Evolutionary conservation across 805 yeast species (phyloP), one percentile per base, ranked within the genome.

Genomic region (Starmerella stigmatis): DNA sequence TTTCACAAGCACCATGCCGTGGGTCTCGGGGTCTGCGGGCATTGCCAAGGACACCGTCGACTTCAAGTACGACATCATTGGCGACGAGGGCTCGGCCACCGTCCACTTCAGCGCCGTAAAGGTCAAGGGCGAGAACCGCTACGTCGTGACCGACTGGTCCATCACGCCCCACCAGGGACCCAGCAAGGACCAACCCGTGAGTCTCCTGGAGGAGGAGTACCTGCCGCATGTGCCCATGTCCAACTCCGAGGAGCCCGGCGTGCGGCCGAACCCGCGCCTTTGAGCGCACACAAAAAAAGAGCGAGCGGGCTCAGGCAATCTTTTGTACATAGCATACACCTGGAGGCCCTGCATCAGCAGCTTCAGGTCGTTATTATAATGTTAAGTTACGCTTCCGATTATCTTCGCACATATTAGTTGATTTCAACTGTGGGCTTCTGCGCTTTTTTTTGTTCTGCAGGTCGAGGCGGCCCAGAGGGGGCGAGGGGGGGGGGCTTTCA

Each of bases 21-120:
- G 96, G 96, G 78, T 89, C 48, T 66, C 71, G 46, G 98, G 98
- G 11, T 75, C 77, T 36, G 67, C 92, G 52, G 86, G 88, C 55
- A 85, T 92, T 23, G 86, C 85, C 49, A 72, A 76, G 50, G 96
- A 96, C 21, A 68, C 73, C 16, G 81, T 92, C 32, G 81, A 89
- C 60, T 75, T 92, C 51, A 62, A 63, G 23, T 86, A 86, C 56
- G 64, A 70, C 28, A 82, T 86, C 29, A 71, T 71, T 54, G 98
- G 97, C 10, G 73, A 73, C 43, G 70, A 72, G 53, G 70, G 68
- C 15, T 58, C 63, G 5, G 79, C 75, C 15, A 68, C 73, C 51
- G 74, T 76, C 33, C 70, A 61, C 49, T 73, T 92, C 60, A 72
- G 74, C 48, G 94, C 95, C n/a, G 72, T 73, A 46, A 74, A 89